Evolutionary conservation across 345 rosid genomes (phyloP).

Genomic region (Diplotaxis tenuifolia): DNA sequence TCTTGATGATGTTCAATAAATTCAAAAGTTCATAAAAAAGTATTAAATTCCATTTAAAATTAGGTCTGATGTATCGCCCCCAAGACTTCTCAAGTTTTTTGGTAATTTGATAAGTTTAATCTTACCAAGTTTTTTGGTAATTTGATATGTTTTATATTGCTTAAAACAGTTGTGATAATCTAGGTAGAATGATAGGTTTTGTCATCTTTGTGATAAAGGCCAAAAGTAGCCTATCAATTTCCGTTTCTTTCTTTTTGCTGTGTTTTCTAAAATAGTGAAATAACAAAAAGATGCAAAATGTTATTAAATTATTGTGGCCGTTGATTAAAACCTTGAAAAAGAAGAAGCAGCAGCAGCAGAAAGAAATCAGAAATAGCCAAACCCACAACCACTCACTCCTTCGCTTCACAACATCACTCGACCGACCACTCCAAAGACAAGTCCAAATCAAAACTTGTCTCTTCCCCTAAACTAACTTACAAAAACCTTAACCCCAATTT

Average conservation of each 20-base stretch:
- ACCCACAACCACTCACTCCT: constrained; percentile 32
- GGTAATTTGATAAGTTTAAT: no score
- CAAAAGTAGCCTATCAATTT: not conserved
- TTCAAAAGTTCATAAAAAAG: no score
- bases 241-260: not conserved
- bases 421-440: not conserved
- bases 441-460: constrained; percentile 22
- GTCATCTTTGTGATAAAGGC: not conserved
- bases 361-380: constrained; percentile 30
- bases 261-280: not conserved
- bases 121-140: no score
- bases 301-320: constrained; percentile 27
- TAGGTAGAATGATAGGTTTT: not conserved
- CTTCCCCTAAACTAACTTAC: constrained; percentile 26
- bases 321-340: constrained; percentile 32
- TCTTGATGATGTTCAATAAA: no score
- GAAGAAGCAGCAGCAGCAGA: constrained; percentile 15
- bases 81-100: no score
- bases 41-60: no score
- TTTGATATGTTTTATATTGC: no score
- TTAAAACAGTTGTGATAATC: no score
- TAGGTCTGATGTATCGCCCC: no score
- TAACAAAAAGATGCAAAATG: not conserved
- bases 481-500: constrained; percentile 35
- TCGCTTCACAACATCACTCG: not conserved